A percentile compares a stretch with the other conserved stretches of the same genome.
These are phyloP conservation scores for Nicotiana benthamiana DNA, from an alignment of 257 asterid genomes.

Conservation along the genomic window DNA sequence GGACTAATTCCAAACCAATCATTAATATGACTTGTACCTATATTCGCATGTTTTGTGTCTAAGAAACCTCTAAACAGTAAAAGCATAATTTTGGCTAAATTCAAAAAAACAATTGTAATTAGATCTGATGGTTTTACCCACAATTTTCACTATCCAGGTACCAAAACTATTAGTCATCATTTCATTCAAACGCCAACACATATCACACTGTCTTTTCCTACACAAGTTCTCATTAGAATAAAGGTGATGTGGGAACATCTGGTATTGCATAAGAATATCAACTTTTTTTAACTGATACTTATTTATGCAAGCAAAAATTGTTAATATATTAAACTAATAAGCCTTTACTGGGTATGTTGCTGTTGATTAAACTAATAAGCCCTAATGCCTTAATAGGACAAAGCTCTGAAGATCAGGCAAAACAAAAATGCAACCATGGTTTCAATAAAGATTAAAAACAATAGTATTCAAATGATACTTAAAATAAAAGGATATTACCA, in stretches of 20 bases:
- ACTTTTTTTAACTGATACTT: background rate
- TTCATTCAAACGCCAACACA: background rate
- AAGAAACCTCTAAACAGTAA: background rate
- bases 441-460: background rate
- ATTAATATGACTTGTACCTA: background rate
- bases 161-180: background rate
- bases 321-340: background rate
- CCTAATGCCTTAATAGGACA: background rate
- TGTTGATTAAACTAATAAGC: background rate
- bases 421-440: background rate
- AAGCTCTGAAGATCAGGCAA: background rate
- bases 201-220: background rate
- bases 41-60: background rate
- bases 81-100: background rate
- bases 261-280: background rate
- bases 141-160: background rate
- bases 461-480: background rate
- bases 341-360: no score
- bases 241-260: background rate
- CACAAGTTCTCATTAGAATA: background rate
- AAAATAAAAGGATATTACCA: background rate
- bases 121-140: background rate
- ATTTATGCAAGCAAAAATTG: background rate
- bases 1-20: background rate
- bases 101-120: background rate